Evolutionary conservation across 2,329 filamentous ascomycete species (phyloP).

Genomic region (Exophiala mesophila): DNA sequence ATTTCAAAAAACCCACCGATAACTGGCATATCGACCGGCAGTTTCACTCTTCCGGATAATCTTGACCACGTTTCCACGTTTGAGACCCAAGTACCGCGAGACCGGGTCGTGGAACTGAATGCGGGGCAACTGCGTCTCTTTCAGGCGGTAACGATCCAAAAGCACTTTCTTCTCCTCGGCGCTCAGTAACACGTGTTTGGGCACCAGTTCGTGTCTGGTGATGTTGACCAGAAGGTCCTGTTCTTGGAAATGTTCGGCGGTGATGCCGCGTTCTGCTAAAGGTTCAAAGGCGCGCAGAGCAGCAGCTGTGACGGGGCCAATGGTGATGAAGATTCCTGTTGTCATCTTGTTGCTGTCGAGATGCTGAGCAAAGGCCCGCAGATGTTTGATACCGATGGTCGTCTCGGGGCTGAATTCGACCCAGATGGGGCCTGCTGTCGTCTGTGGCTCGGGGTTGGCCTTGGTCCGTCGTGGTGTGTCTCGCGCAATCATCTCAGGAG

Average conservation of each 20-base stretch:
- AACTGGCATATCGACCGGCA: conserved; percentile 92
- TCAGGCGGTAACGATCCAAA: conserved; percentile 84
- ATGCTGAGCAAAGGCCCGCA: conserved; percentile 82
- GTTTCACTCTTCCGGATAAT: conserved; percentile 96
- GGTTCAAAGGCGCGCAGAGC: conserved; percentile 76
- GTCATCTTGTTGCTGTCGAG: conserved; percentile 75
- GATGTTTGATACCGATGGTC: conserved; percentile 82
- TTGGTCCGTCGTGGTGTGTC: conserved; percentile 69
- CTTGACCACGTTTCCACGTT: conserved; percentile 93
- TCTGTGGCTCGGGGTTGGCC: conserved; percentile 62
- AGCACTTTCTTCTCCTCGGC: conserved; percentile 82
- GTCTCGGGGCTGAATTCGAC: conserved; percentile 83
- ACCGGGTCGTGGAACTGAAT: conserved; percentile 91
- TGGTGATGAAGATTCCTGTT: conserved; percentile 85
- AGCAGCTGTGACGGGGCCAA: conserved; percentile 74
- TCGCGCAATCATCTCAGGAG: conserved; percentile 75
- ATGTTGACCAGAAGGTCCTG: conserved; percentile 97
- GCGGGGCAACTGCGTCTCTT: conserved; percentile 93
- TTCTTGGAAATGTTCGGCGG: conserved; percentile 89
- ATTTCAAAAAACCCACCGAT: conserved; percentile 64
- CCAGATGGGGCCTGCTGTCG: conserved; percentile 83
- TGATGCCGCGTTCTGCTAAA: conserved; percentile 49
- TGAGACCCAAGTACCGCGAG: conserved; percentile 82
- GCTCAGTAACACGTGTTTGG: conserved; percentile 85
- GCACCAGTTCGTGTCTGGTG: conserved; percentile 93